Evolutionary conservation across 148 eudicot species (phyloP).

Genomic region (Heliosperma pusillum): DNA sequence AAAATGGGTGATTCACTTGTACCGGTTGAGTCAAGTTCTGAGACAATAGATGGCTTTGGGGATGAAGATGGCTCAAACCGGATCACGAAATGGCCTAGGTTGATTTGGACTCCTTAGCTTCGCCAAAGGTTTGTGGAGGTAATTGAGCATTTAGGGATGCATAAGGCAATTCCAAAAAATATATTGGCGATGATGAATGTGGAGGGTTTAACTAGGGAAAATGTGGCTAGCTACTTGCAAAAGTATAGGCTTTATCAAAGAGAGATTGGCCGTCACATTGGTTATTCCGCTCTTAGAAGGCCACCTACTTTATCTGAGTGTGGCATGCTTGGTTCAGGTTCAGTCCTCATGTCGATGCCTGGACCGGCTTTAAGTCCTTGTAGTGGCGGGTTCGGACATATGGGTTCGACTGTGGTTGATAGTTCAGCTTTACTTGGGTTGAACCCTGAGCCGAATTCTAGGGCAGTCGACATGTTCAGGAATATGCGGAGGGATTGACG

Average conservation of each 20-base stretch:
- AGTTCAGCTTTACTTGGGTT: conserved; percentile 20
- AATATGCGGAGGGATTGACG: conserved; percentile 32
- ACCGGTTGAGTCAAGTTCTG: conserved; percentile 33
- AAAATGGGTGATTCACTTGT: no score
- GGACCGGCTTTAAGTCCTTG: conserved; percentile 23
- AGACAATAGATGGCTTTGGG: conserved; percentile 18
- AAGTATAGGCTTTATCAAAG: conserved; percentile 44
- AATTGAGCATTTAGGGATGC: conserved; percentile 39
- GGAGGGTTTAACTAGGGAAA: conserved; percentile 46
- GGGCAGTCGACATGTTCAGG: conserved; percentile 25
- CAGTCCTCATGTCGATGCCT: background rate
- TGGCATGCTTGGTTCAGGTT: conserved; percentile 12
- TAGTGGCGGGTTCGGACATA: conserved; percentile 26
- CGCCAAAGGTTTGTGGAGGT: conserved; percentile 47
- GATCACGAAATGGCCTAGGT: conserved; percentile 32
- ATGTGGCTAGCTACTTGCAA: conserved; percentile 51
- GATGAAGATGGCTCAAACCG: conserved; percentile 28
- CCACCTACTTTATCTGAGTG: conserved; percentile 19
- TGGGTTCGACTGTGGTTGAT: conserved; percentile 19
- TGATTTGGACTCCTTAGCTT: conserved; percentile 45
- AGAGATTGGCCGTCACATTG: conserved; percentile 29
- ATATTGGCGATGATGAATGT: conserved; percentile 53
- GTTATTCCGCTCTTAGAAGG: background rate
- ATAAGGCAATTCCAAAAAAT: conserved; percentile 45
- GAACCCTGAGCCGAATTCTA: conserved; percentile 30